These are phyloP conservation scores for Podila verticillata DNA, from an alignment of 192 early-diverging fungal genomes.

Conservation along the genomic window DNA sequence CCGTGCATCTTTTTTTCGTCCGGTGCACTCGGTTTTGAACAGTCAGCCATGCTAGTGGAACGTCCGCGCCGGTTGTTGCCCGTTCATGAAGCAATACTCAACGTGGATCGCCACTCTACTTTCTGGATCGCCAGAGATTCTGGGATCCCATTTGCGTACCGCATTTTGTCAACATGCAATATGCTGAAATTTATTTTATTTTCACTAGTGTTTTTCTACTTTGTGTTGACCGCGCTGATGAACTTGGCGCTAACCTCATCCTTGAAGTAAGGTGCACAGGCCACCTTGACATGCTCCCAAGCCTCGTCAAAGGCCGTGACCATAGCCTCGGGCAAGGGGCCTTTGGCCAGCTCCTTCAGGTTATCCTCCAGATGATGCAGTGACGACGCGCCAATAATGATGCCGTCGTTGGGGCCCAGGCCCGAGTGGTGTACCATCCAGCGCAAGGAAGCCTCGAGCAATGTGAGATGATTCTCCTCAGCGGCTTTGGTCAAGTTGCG, in stretches of 20 bases:
- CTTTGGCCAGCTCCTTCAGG: conserved; percentile 59
- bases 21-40: too few relatives aligned
- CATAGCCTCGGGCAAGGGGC: conserved; percentile 60
- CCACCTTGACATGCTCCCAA: conserved; percentile 59
- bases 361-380: conserved; percentile 54
- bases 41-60: too few relatives aligned
- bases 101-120: too few relatives aligned
- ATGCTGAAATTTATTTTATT: too few relatives aligned
- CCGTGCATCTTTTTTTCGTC: too few relatives aligned
- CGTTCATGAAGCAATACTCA: too few relatives aligned
- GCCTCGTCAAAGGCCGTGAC: conserved; percentile 67
- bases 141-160: too few relatives aligned
- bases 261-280: conserved; percentile 48
- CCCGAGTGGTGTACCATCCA: conserved; percentile 57
- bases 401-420: conserved; percentile 38
- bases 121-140: too few relatives aligned
- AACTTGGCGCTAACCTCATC: neutral
- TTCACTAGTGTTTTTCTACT: too few relatives aligned
- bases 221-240: neutral
- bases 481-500: conserved; percentile 42
- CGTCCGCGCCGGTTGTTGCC: too few relatives aligned
- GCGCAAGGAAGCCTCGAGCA: conserved; percentile 47
- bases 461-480: conserved; percentile 26
- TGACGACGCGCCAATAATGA: conserved; percentile 53
- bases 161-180: too few relatives aligned